Conservation (phyloP, 176 grass and related monocot genomes). For the Panicum miliaceum region DNA sequence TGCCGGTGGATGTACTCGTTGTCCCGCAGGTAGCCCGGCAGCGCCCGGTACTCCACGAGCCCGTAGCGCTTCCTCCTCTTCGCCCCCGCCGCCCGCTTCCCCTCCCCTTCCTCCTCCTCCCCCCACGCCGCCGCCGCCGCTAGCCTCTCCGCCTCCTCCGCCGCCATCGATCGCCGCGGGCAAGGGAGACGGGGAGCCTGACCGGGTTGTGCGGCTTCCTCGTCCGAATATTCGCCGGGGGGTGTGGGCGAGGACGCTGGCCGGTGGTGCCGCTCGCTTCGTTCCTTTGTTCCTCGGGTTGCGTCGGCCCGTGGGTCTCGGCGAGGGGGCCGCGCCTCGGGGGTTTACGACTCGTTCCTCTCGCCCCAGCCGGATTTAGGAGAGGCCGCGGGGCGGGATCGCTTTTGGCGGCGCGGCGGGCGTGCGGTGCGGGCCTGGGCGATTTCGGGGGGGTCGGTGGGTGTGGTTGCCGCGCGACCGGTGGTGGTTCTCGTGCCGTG, state of each 20-base stretch:
- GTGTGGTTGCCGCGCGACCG: not conserved
- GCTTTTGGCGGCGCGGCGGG: conserved; percentile 15
- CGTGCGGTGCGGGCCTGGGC: not conserved
- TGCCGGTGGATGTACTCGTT: conserved; percentile 89
- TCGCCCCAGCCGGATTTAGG: conserved; percentile 10
- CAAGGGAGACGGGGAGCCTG: not conserved
- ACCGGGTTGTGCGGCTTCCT: not conserved
- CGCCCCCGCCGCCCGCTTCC: conserved; percentile 14
- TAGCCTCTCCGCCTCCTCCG: not conserved
- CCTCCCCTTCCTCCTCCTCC: not conserved
- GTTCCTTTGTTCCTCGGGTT: not conserved
- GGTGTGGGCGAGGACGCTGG: not conserved
- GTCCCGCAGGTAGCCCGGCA: conserved; percentile 82
- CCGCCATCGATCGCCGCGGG: conserved; percentile 24
- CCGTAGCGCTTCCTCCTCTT: conserved; percentile 49
- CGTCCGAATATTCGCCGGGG: conserved; percentile 42
- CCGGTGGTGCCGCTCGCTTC: not conserved
- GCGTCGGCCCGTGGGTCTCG: conserved; percentile 46
- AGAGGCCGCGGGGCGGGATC: not conserved
- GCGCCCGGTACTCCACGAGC: conserved; percentile 78
- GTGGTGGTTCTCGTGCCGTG: not conserved
- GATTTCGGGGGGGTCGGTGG: not conserved
- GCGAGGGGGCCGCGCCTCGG: conserved; percentile 26
- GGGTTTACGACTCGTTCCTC: not conserved
- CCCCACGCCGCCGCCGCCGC: conserved; percentile 11